These are phyloP conservation scores for Colletotrichum sidae DNA, from an alignment of 2,329 filamentous ascomycete genomes.

Conservation along the genomic window DNA sequence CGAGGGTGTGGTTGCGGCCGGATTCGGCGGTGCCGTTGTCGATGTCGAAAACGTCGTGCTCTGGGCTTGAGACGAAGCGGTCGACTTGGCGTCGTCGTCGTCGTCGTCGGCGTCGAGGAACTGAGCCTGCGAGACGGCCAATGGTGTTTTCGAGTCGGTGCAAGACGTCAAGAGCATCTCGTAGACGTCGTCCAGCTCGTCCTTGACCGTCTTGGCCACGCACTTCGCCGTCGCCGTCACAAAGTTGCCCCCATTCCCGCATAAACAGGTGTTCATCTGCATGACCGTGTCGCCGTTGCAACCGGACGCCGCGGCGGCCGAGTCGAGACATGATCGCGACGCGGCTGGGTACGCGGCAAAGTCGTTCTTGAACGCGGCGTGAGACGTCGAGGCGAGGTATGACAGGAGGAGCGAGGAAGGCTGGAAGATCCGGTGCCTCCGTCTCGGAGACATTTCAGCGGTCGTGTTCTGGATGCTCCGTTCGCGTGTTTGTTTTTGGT, in stretches of 20 bases:
- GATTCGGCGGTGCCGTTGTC: background rate
- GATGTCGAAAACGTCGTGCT: slow-evolving; percentile 14
- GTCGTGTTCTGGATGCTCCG: slow-evolving; percentile 16
- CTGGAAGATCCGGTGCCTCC: slow-evolving; percentile 17
- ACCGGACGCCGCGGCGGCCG: slow-evolving; percentile 24
- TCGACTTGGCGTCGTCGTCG: slow-evolving; percentile 35
- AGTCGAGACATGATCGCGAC: slow-evolving; percentile 25
- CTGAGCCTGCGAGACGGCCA: slow-evolving; percentile 55
- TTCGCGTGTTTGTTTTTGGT: slow-evolving; percentile 13
- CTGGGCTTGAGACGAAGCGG: background rate
- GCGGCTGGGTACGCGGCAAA: slow-evolving; percentile 27
- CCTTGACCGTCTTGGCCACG: slow-evolving; percentile 50
- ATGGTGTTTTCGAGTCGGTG: slow-evolving; percentile 54
- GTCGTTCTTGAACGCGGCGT: slow-evolving; percentile 25
- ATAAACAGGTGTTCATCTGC: slow-evolving; percentile 31
- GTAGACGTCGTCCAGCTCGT: slow-evolving; percentile 57
- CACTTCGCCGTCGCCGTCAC: slow-evolving; percentile 60
- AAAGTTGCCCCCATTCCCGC: slow-evolving; percentile 53
- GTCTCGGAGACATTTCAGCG: slow-evolving; percentile 26
- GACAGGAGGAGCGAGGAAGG: slow-evolving; percentile 26
- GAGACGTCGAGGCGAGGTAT: slow-evolving; percentile 18
- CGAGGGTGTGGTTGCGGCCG: background rate
- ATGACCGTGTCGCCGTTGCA: slow-evolving; percentile 29
- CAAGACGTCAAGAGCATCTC: slow-evolving; percentile 57
- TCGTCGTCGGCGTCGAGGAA: slow-evolving; percentile 48